A percentile compares a stretch with the other conserved stretches of the same genome.
Conservation (phyloP, 345 rosid species). For the Populus nigra region DNA sequence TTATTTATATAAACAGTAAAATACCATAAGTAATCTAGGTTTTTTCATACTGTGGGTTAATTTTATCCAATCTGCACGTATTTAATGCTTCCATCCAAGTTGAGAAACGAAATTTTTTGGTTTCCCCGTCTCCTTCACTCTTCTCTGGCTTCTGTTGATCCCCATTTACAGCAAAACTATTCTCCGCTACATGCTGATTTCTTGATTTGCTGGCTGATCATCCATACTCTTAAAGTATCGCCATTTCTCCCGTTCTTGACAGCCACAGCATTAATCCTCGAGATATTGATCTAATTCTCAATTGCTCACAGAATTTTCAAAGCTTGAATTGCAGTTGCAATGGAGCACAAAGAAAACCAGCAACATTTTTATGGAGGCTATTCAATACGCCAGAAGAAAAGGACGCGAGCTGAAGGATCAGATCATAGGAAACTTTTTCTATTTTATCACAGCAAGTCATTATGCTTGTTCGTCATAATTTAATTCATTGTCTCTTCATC, state of each 20-base stretch:
- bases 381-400: not conserved
- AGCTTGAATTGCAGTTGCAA: not conserved
- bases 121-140: constrained; percentile 47
- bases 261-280: constrained; percentile 26
- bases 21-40: too few relatives aligned
- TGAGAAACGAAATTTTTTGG: constrained; percentile 56
- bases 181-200: constrained; percentile 30
- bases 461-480: too few relatives aligned
- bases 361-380: not conserved
- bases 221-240: constrained; percentile 7
- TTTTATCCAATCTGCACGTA: too few relatives aligned
- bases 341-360: not conserved
- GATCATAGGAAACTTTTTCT: not conserved
- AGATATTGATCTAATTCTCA: not conserved
- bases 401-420: not conserved
- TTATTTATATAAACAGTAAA: too few relatives aligned
- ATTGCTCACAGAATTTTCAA: not conserved
- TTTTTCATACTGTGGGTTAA: too few relatives aligned
- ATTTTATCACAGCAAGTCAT: too few relatives aligned
- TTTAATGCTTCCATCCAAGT: not conserved
- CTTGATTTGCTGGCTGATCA: constrained; percentile 43
- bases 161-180: constrained; percentile 13
- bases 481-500: too few relatives aligned
- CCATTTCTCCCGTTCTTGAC: constrained; percentile 21
- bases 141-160: constrained; percentile 22